Base-by-base conservation (phyloP, 257 asterid genomes). In the Lavandula angustifolia region DNA sequence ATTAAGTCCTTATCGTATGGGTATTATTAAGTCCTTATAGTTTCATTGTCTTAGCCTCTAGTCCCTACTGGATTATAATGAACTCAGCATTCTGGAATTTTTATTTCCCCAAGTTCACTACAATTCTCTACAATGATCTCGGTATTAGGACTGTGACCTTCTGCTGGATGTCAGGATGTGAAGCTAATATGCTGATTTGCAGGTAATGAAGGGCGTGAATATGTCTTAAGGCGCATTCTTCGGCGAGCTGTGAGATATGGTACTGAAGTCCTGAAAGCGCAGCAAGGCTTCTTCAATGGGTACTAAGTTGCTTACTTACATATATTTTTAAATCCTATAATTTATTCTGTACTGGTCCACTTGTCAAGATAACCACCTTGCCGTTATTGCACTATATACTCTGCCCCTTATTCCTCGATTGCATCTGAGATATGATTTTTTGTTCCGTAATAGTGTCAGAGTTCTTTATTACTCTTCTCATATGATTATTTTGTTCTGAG, bases 131-230 rank as follows among this genome's bases (percentile, higher is more conserved):
- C 44, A 61, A 48, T 70, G 67, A 40, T 42, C 27, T 63, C 48
- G 62, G 27, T 59, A 37, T 29, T 54, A 38, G 22, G 33, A 44
- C 60, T 14, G 63, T 32, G 41, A 40, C 34, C 8, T 65, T 53
- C 40, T 37, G 56, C 32, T 51, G 55, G 53, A 48, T 34, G 41
- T 66, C 2, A 22, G 27, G 2, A 22, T 22, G 27, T 22, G 11
- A 61, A 43, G 54, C 55, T 38, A 44, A 54, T 75, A 66, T 37
- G 54, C 35, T 53, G 41, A 32, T 74, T 13, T 76, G 58, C 83
- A 92, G 99, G 99, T 66, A 94, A 90, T 53, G 99, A 94, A 79
- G 99, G 98, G 17, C 99, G 99, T 59, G 99, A 94, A 61, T 94
- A 94, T 77, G 96, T 88, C 52, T 80, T 94, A 67, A 82, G 99